phyloP scores from a whole-genome alignment of 768 basidiomycete genomes.

The Mycena indigotica region DNA sequence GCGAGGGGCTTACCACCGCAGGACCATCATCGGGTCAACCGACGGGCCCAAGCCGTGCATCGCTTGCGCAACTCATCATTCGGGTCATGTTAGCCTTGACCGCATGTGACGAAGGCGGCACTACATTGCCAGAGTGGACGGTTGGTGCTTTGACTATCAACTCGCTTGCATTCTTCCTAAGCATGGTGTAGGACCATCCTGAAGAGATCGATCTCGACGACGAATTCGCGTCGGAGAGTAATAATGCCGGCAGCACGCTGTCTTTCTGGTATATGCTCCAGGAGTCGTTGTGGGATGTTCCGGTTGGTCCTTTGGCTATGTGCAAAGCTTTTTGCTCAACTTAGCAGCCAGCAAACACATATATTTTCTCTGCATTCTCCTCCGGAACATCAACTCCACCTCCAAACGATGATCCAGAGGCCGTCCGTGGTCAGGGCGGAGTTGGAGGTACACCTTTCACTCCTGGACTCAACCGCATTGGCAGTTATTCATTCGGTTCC shows the following conservation, averaged over 20 bases:
- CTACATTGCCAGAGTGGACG: constrained; percentile 2
- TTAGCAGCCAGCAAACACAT: constrained; percentile 6
- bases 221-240: constrained; percentile 79
- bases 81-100: constrained; percentile 73
- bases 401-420: constrained; percentile 1
- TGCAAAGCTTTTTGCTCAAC: constrained; percentile 14
- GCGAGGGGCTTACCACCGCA: constrained; percentile 12
- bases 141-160: constrained; percentile 24
- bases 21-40: constrained; percentile 20
- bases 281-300: constrained; percentile 70
- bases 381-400: neutral
- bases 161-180: constrained; percentile 28
- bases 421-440: constrained; percentile 4
- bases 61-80: constrained; percentile 69
- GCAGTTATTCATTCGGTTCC: constrained; percentile 6
- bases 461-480: constrained; percentile 26
- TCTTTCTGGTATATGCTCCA: constrained; percentile 92
- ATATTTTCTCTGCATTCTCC: constrained; percentile 3
- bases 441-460: constrained; percentile 36
- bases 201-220: constrained; percentile 67
- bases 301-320: constrained; percentile 54
- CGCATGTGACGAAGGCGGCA: constrained; percentile 37
- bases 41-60: constrained; percentile 11
- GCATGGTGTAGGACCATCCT: constrained; percentile 83
- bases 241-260: constrained; percentile 87